Evolutionary conservation across 2,329 filamentous ascomycete species (phyloP), one percentile per base, ranked within the genome.

Genomic region (Dactylonectria estremocensis): DNA sequence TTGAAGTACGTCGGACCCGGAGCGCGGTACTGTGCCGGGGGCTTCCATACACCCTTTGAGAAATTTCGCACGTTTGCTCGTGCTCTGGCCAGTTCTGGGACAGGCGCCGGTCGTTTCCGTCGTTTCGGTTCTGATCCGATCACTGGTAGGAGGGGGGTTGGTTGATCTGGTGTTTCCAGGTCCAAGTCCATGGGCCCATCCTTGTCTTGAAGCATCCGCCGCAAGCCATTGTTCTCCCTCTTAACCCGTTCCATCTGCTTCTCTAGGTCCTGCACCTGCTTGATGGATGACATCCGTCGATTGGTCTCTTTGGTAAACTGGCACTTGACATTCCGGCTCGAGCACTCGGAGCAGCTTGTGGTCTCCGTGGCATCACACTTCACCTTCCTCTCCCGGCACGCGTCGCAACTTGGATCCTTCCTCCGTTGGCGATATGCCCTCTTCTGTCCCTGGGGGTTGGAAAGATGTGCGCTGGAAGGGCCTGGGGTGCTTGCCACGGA

Each of bases 281-380:
- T 99, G 83, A 98, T 98, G 1, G 95, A 98, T 18, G 96, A 98
- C 96, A 99, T 99, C 69, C 96, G 91, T 66, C 96, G 89, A 80
- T 99, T 99, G 13, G 96, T 99, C 82, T 99, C 96, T 83, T 99
- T 99, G 56, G 96, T 99, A 79, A 99, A 99, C 78, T 98, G 95
- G 79, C 96, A 99, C 80, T 97, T 97, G 72, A 98, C 95, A 78
- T 95, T 97, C 72, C 96, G 92, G 80, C 95, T 98, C 5, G 94
- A 96, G 83, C 96, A 99, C 82, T 99, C 96, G 2, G 96, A 98
- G 80, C 96, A 99, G 82, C 95, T 97, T 11, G 93, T 92, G 18
- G 94, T 97, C 79, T 98, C 96, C 16, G 96, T 98, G 35, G 96
- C 96, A 84, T 99, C 96, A 81, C 96, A 99, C 87, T 93, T 93